Conservation (phyloP, 2,329 filamentous ascomycete species). For the Dichotomopilus funicola region DNA sequence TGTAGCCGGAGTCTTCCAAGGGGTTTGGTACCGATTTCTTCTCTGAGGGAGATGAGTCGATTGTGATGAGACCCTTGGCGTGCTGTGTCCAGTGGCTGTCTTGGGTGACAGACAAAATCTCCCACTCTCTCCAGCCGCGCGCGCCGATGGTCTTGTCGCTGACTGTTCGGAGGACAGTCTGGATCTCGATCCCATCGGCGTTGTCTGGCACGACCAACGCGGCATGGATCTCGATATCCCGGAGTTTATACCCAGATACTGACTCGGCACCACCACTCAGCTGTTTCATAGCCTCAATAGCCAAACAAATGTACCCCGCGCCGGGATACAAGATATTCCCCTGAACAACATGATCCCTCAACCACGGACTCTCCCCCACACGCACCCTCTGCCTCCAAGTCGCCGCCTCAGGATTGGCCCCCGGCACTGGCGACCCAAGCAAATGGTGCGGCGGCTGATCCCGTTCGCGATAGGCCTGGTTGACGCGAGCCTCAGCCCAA, state of each 20-base stretch:
- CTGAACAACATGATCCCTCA: neutral
- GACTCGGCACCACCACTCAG: neutral
- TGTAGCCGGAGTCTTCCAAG: too few species aligned
- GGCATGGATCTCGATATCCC: neutral
- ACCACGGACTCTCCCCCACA: neutral
- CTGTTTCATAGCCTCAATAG: neutral
- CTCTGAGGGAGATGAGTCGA: neutral
- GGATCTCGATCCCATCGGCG: neutral
- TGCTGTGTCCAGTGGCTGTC: neutral
- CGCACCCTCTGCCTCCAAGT: neutral
- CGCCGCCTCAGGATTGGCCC: neutral
- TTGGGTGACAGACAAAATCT: neutral
- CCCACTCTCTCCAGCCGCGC: neutral
- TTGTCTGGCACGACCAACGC: neutral
- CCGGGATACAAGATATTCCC: neutral
- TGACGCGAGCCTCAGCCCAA: constrained; percentile 34
- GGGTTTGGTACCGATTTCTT: too few species aligned
- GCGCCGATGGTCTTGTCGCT: neutral
- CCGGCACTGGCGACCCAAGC: constrained; percentile 20
- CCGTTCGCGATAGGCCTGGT: constrained; percentile 28
- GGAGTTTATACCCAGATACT: neutral
- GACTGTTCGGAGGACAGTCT: neutral
- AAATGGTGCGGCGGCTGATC: constrained; percentile 22
- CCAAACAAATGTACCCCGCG: neutral
- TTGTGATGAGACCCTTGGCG: neutral